Evolutionary conservation across 768 basidiomycete genomes (phyloP), one percentile per base, ranked within the genome.

Genomic region (Suillus fuscotomentosus): DNA sequence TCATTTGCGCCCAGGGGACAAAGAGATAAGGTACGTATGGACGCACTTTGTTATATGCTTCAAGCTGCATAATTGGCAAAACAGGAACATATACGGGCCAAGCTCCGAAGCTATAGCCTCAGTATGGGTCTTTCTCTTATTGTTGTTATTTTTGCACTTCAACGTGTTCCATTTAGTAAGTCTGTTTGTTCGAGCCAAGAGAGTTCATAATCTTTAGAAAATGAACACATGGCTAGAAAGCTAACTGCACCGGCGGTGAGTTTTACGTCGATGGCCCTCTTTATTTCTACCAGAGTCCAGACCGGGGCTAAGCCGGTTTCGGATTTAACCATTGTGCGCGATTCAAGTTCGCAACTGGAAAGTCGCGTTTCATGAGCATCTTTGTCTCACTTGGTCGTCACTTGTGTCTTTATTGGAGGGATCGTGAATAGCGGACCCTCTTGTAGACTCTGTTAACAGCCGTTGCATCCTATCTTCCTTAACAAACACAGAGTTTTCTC

Each of bases 271-370:
- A 63, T 50, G 55, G 51, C 56, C 60, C 42, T 53, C 65, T 60
- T 63, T 51, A 62, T n/a, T 60, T 63, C 65, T 68, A 34, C 57
- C 24, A 42, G 6, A 31, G 31, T 31, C 31, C 31, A 31, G 47
- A 13, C 38, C 73, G 74, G 73, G 71, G 66, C 75, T 77, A 76
- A 68, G 70, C 73, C 74, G 75, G 76, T 76, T 76, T 77, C 76
- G 75, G 75, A 74, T 69, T 66, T 73, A 69, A 50, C 56, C 75
- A 71, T 76, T 77, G 73, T 77, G 70, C 64, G 67, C 62, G 66
- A 68, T 60, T 66, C 65, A 68, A 64, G 60, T 48, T 60, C 22
- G 59, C 60, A 73, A 64, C 70, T 73, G 69, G 34, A 53, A 63
- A 67, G 65, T 66, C 39, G 66, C 65, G 34, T 41, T 24, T 42